Evolutionary conservation across 306 rosid species (phyloP), one percentile per base, ranked within the genome.

Genomic region (Prunus fruticosa): DNA sequence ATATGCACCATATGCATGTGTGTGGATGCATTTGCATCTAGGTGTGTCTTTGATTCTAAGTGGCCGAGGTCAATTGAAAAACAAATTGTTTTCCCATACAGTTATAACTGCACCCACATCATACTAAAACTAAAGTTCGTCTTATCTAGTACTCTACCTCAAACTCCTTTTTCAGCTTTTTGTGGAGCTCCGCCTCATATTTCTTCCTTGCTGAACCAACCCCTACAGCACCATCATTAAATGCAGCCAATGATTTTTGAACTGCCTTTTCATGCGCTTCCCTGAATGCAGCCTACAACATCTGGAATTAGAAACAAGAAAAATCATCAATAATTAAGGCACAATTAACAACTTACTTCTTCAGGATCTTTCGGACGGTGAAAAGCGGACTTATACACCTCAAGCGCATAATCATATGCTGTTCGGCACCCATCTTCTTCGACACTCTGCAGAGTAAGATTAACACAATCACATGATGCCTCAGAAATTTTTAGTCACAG

Each of bases 241-340:
- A 96, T 54, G 86, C 74, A 84, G 88, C 91, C 86, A 92, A 52
- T 75, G 99, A 81, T 72, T 86, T 92, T 52, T 83, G 93, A 64
- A 92, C 91, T 58, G 98, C 98, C 74, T 82, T 84, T 82, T 92
- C 99, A 69, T 96, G 99, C 15, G 96, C 88, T 81, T 96, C 99
- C 88, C 91, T 89, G 80, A 96, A 73, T 74, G 92, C 84, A 81
- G 80, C 92, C 99, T 96, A 72, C 82, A 79, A 28, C 73, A 82
- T 25, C 23, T 67, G 76, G 72, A 68, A 64, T 82, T 58, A 81
- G 83, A 58, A 45, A 67, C 19, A 19, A 71, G 47, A 43, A 18
- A 25, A 47, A 74, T 20, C 70, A 78, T 41, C 71, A 70, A 50
- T 7, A 77, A 68, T 53, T 27, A 84, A 73, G 76, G 38, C 57